Conservation (phyloP, 2,329 filamentous ascomycete species). For the Diplodia scrobiculata region DNA sequence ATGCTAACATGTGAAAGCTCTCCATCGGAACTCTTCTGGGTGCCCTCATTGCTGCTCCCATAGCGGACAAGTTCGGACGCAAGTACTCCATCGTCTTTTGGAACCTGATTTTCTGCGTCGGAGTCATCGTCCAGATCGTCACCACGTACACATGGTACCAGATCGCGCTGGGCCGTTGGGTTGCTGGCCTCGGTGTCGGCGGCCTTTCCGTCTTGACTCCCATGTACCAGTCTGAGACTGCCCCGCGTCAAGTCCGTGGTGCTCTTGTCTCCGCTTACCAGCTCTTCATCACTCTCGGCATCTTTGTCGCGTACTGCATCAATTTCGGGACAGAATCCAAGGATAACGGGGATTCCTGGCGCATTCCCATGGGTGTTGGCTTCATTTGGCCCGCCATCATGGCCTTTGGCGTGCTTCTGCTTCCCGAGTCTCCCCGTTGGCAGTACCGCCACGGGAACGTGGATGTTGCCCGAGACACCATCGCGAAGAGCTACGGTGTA, state of each 20-base stretch:
- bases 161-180: constrained; percentile 63
- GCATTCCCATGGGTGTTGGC: constrained; percentile 63
- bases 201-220: constrained; percentile 60
- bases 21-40: constrained; percentile 72
- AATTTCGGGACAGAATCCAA: constrained; percentile 60
- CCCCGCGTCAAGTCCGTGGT: constrained; percentile 65
- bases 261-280: constrained; percentile 63
- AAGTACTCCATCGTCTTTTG: constrained; percentile 64
- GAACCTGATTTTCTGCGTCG: constrained; percentile 64
- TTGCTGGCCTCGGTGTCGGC: constrained; percentile 68
- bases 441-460: constrained; percentile 60
- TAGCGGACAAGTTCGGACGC: constrained; percentile 65
- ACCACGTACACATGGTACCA: constrained; percentile 62
- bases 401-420: constrained; percentile 56
- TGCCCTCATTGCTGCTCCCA: constrained; percentile 59
- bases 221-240: constrained; percentile 69
- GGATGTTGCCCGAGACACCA: constrained; percentile 54
- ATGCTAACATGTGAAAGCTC: constrained; percentile 36
- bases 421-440: constrained; percentile 61
- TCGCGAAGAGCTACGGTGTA: constrained; percentile 60
- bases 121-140: constrained; percentile 67
- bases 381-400: constrained; percentile 61
- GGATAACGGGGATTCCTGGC: constrained; percentile 58
- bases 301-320: constrained; percentile 56
- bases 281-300: constrained; percentile 69